Evolutionary conservation across 495 filamentous ascomycete genomes (phyloP), one percentile per base, ranked within the genome.

Genomic region (Pseudotulostoma volvatum): DNA sequence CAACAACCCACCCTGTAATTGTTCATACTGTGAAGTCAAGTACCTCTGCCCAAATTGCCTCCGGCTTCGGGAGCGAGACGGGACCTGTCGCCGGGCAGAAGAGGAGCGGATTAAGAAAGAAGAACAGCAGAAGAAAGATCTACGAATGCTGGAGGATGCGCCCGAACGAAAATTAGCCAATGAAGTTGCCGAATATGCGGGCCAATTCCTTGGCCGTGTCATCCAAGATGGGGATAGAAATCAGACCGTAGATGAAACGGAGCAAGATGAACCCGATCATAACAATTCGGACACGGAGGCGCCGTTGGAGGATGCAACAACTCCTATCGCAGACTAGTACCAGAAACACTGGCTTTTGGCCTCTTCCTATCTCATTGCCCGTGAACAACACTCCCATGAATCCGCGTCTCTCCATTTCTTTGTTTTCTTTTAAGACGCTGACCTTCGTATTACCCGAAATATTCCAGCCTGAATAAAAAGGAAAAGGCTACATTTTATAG

Each of bases 41-140:
- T 74, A 65, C 46, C 50, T 65, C 37, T 74, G 71, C 41, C 70
- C 70, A 0, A 64, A 66, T 44, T 74, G 71, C 48, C 51, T 56
- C 33, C 61, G 62, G 45, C 46, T 61, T 28, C 50, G 56, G 35
- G 56, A 59, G 37, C 55, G 52, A 31, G 63, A 64, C 31, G 57
- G 55, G 4, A 48, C 55, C 4, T 70, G 66, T 43, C 63, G 58
- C 30, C 62, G 62, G 8, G 42, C 48, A 1, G 60, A 56, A 14
- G 64, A 68, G 34, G 60, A 65, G 34, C 57, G 56, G 40, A 52
- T 55, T 5, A 56, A 45, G 33, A 57, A 48, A 19, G 59, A 67
- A 38, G 54, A 52, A 37, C 59, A 64, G 44, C 60, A 61, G 59
- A 63, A 66, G 44, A 55, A 56, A 35, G 58, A 66, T 39, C 60